phyloP scores from a whole-genome alignment of 2,329 filamentous ascomycete genomes.

The Pseudogymnoascus pannorum region DNA sequence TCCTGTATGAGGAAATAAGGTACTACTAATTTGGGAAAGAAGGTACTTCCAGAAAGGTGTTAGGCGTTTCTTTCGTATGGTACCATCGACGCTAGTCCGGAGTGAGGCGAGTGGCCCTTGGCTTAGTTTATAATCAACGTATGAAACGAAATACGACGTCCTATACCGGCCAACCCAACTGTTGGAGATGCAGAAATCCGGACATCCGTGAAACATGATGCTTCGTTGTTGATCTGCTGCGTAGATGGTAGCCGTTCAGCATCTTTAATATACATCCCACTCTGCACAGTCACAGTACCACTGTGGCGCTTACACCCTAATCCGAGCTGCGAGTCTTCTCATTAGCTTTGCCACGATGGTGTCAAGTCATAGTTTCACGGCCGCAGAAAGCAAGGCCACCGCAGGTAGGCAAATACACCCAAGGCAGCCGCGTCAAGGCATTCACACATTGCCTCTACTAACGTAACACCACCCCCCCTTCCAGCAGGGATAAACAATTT shows the following conservation, averaged over 20 bases:
- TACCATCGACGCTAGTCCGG: neutral
- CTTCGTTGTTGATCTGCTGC: neutral
- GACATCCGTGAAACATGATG: neutral
- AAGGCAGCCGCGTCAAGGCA: no score
- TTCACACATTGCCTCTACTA: no score
- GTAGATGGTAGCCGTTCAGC: neutral
- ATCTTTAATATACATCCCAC: neutral
- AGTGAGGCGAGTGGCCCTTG: neutral
- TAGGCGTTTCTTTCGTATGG: neutral
- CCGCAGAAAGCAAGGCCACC: no score
- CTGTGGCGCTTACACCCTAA: neutral
- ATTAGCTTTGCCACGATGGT: neutral
- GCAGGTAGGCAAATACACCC: no score
- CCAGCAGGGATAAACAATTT: conserved; percentile 14
- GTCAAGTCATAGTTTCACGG: no score
- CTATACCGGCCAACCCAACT: neutral
- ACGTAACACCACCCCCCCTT: no score
- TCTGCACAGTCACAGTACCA: no score
- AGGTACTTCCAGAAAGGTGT: neutral
- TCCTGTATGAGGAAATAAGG: neutral
- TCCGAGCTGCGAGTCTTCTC: neutral
- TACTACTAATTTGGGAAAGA: neutral
- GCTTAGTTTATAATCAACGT: neutral
- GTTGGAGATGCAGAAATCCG: neutral
- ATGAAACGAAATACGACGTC: neutral